phyloP scores from a whole-genome alignment of 345 rosid species.

The Eutrema yunnanense region DNA sequence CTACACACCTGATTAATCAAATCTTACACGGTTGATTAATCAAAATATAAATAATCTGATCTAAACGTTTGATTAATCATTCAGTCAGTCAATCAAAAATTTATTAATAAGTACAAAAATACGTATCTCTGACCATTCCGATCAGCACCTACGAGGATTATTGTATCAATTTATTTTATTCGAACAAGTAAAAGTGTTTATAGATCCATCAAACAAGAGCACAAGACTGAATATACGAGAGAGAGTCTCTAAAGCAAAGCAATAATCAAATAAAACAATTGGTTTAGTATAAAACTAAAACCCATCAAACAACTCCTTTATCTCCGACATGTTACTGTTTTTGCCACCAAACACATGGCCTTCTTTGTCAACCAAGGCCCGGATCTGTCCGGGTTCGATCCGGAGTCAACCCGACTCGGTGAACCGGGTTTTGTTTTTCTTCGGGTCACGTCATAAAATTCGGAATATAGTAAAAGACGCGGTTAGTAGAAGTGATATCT shows the following conservation, averaged over 20 bases:
- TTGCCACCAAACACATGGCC: neutral
- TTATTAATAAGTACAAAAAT: neutral
- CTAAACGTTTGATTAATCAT: neutral
- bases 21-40: neutral
- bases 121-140: neutral
- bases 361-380: neutral
- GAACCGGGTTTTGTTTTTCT: neutral
- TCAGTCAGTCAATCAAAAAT: neutral
- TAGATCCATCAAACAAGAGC: neutral
- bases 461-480: neutral
- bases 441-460: neutral
- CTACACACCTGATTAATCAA: constrained; percentile 1
- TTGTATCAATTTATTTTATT: neutral
- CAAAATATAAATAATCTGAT: neutral
- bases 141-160: neutral
- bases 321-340: constrained; percentile 6
- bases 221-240: neutral
- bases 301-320: neutral
- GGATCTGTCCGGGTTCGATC: too few species aligned
- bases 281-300: neutral
- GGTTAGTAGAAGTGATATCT: neutral
- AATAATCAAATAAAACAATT: neutral
- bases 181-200: neutral
- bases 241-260: neutral
- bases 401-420: neutral